phyloP scores from a whole-genome alignment of 2,329 filamentous ascomycete genomes.

The Fusarium concolor region DNA sequence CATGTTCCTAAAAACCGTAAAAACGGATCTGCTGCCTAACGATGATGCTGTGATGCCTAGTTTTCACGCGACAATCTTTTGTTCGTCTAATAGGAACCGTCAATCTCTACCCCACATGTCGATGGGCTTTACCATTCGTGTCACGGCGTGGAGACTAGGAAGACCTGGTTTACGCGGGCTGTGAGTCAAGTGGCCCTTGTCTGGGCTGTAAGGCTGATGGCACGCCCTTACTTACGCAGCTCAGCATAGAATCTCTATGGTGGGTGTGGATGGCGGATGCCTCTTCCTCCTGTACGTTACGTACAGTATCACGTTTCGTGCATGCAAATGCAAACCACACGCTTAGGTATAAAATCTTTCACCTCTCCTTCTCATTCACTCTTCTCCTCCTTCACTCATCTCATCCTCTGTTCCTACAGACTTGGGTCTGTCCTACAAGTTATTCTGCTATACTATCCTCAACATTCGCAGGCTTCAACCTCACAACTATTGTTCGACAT shows the following conservation, averaged over 20 bases:
- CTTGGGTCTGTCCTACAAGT: neutral
- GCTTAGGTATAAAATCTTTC: slow-evolving; percentile 25
- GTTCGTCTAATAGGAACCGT: slow-evolving; percentile 6
- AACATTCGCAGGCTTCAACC: neutral
- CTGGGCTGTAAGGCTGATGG: slow-evolving; percentile 27
- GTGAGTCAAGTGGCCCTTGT: slow-evolving; percentile 25
- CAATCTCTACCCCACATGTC: slow-evolving; percentile 18
- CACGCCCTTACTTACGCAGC: neutral
- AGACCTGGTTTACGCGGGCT: slow-evolving; percentile 8
- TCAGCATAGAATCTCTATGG: neutral
- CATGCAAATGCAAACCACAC: neutral
- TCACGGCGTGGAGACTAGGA: slow-evolving; percentile 1
- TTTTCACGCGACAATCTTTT: slow-evolving; percentile 9
- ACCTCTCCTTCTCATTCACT: neutral
- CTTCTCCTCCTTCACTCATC: neutral
- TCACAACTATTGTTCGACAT: neutral
- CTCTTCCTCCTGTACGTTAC: slow-evolving; percentile 1
- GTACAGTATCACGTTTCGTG: slow-evolving; percentile 7
- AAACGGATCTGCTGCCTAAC: slow-evolving; percentile 24
- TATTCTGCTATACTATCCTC: neutral
- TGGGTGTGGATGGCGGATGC: slow-evolving; percentile 18
- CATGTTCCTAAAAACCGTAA: neutral
- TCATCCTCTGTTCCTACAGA: slow-evolving; percentile 20
- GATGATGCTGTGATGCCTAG: slow-evolving; percentile 26
- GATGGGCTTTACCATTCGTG: slow-evolving; percentile 11